Evolutionary conservation across 2,329 filamentous ascomycete genomes (phyloP), one percentile per base, ranked within the genome.

Genomic region (Beauveria scarabaeidicola): DNA sequence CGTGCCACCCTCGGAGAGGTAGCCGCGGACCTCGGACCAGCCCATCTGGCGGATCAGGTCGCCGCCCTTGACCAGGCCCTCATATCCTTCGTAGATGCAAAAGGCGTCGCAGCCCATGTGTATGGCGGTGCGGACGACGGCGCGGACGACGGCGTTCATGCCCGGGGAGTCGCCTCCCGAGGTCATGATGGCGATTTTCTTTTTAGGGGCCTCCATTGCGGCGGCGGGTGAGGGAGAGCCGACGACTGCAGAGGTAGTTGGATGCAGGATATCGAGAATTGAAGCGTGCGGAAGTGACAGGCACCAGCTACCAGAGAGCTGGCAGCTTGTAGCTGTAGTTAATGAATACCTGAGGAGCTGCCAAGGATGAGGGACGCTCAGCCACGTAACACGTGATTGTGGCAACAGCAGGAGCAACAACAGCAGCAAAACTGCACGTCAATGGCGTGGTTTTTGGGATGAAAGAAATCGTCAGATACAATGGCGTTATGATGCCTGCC

Each of bases 1-100:
- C 17, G 94, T 99, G 64, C 94, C 94, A 63, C 94, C 94, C 72
- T 96, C 91, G 36, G 90, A 93, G 58, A 96, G 83, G 81, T 89
- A 99, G 68, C 94, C 93, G 68, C 94, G 88, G 60, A 99, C 94
- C 70, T 97, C 91, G 64, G 95, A 84, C 93, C 93, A 97, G 54
- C 84, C 77, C 84, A 96, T 90, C 76, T 90, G 83, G 67, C 84
- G 85, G 76, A 99, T 97, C 76, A 93, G 85, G 70, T 91, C 82
- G 51, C 91, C 91, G 66, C 93, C 94, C 66, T 89, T 84, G 29
- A 99, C 93, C 58, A 99, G 81, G 46, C 94, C 94, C 70, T 97
- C 91, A 76, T 99, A 99, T 62, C 94, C 94, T 74, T 97, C 94
- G 74, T 93, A 94, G 71, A 94, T 79, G 67, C 87, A 90, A 68